Conservation (phyloP, 2,329 filamentous ascomycete genomes). For the Fusarium longipes region DNA sequence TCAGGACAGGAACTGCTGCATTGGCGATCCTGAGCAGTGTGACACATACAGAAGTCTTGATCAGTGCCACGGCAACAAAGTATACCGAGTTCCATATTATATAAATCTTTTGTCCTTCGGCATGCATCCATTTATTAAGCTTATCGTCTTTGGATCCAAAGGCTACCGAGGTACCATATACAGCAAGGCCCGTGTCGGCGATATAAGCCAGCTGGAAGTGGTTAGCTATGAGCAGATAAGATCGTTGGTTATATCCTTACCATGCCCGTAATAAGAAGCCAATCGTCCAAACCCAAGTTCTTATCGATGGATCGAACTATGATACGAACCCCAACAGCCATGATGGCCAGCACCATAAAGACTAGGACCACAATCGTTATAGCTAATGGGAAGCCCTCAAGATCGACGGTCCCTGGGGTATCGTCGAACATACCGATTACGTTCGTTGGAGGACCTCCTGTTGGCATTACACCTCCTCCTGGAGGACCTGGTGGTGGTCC, state of each 20-base stretch:
- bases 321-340: neutral
- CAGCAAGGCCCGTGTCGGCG: neutral
- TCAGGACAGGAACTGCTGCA: neutral
- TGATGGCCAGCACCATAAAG: neutral
- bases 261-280: neutral
- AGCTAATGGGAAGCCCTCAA: neutral
- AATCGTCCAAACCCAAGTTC: neutral
- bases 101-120: slow-evolving; percentile 10
- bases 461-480: no score
- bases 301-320: neutral
- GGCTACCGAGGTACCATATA: neutral
- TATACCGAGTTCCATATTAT: slow-evolving; percentile 11
- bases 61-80: slow-evolving; percentile 8
- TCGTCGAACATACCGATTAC: neutral
- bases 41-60: slow-evolving; percentile 5
- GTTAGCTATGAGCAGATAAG: no score
- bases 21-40: slow-evolving; percentile 6
- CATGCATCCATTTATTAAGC: neutral
- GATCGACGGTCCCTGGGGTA: neutral
- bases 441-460: no score
- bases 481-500: no score
- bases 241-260: neutral
- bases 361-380: neutral
- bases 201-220: neutral
- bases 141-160: neutral